phyloP scores from a whole-genome alignment of 2,329 filamentous ascomycete genomes.

The Calonectria montana region DNA sequence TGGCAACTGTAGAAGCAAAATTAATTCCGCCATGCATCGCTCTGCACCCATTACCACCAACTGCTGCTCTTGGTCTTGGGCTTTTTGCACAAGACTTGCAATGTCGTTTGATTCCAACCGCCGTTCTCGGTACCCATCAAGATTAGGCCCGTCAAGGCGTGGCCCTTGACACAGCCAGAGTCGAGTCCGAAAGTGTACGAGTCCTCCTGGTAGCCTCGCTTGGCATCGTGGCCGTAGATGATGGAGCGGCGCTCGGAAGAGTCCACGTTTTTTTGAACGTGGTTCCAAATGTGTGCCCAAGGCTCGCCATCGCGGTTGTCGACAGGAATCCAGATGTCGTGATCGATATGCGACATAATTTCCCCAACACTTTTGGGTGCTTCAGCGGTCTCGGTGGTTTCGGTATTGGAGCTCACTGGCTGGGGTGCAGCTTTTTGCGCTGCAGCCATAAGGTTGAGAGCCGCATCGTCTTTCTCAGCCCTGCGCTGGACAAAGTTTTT shows the following conservation, averaged over 20 bases:
- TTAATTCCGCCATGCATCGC: not conserved
- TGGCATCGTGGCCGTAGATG: slow-evolving; percentile 89
- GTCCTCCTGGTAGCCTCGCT: slow-evolving; percentile 69
- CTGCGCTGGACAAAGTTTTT: not conserved
- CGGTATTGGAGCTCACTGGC: not conserved
- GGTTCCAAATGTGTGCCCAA: slow-evolving; percentile 76
- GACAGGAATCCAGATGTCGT: slow-evolving; percentile 49
- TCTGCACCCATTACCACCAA: slow-evolving; percentile 30
- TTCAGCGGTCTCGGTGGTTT: not conserved
- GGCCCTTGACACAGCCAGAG: slow-evolving; percentile 82
- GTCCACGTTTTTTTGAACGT: slow-evolving; percentile 53
- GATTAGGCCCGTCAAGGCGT: slow-evolving; percentile 80
- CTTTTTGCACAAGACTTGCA: slow-evolving; percentile 56
- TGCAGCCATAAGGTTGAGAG: not conserved
- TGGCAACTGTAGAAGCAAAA: slow-evolving; percentile 1
- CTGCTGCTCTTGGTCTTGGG: slow-evolving; percentile 28
- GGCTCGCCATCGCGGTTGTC: slow-evolving; percentile 65
- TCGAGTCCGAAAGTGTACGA: slow-evolving; percentile 88
- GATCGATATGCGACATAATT: slow-evolving; percentile 39
- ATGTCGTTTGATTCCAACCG: slow-evolving; percentile 49
- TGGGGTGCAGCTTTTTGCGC: not conserved
- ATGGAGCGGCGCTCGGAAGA: slow-evolving; percentile 68
- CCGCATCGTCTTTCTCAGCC: not conserved
- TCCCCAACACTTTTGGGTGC: slow-evolving; percentile 14
- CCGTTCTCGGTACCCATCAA: slow-evolving; percentile 64